phyloP scores from a whole-genome alignment of 2,329 filamentous ascomycete species.

The Mycosphaerelloides madeirae region DNA sequence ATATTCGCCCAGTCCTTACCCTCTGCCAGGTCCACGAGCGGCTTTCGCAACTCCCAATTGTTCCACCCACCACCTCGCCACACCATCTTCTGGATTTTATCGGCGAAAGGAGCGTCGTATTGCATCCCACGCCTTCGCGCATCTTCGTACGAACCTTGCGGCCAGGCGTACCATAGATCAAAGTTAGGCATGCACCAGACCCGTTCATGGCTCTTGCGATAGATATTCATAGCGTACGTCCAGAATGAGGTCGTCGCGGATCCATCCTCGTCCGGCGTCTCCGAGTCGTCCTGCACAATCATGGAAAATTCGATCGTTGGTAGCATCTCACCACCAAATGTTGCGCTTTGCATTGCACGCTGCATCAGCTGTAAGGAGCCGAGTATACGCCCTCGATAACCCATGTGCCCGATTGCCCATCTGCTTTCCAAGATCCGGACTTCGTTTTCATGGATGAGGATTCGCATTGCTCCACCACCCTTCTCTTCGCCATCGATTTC shows the following conservation, averaged over 20 bases:
- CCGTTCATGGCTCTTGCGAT: constrained; percentile 30
- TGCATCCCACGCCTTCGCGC: constrained; percentile 20
- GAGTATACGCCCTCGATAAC: constrained; percentile 10
- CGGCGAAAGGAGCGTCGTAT: constrained; percentile 14
- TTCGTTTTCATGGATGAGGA: constrained; percentile 18
- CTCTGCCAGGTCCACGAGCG: constrained; percentile 25
- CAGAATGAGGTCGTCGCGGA: constrained; percentile 21
- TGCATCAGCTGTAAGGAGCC: constrained; percentile 17
- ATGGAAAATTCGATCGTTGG: constrained; percentile 19
- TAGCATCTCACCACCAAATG: constrained; percentile 11
- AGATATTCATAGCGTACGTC: constrained; percentile 7
- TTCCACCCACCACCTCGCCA: constrained; percentile 27
- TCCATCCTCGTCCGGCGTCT: constrained; percentile 4
- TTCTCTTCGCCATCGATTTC: neutral
- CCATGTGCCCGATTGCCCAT: constrained; percentile 10
- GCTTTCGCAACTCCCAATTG: constrained; percentile 21
- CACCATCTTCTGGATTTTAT: constrained; percentile 23
- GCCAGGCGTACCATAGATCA: constrained; percentile 43
- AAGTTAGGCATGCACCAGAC: constrained; percentile 51
- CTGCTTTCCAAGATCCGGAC: constrained; percentile 17
- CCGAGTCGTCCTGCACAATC: constrained; percentile 12
- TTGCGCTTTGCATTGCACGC: constrained; percentile 14
- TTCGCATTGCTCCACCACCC: constrained; percentile 11
- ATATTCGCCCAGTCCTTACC: constrained; percentile 36
- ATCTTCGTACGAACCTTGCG: constrained; percentile 11